Percentiles rank a stretch among this genome's conserved stretches.
Evolutionary conservation across 306 rosid genomes (phyloP).

Genomic region (Lagenaria siceraria): DNA sequence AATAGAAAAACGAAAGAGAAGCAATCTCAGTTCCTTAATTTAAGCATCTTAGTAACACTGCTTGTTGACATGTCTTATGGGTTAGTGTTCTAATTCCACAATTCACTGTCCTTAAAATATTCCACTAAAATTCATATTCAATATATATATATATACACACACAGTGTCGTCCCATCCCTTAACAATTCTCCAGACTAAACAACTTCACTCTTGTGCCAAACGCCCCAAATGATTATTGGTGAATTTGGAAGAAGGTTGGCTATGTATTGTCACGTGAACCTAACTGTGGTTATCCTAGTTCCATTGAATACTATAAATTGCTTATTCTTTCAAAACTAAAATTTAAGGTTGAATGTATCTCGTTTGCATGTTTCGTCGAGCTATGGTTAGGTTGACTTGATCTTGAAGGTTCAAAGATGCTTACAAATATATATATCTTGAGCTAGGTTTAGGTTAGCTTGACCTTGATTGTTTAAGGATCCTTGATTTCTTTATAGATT

Average conservation of each 20-base stretch:
- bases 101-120: neutral
- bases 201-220: too few species aligned
- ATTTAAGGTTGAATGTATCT: neutral
- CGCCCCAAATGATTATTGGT: too few species aligned
- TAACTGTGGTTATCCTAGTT: neutral
- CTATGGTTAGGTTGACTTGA: too few species aligned
- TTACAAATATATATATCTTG: too few species aligned
- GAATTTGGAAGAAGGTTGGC: too few species aligned
- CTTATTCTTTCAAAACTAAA: neutral
- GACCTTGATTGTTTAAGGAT: too few species aligned
- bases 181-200: too few species aligned
- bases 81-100: neutral
- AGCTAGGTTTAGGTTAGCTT: neutral
- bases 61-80: neutral
- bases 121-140: neutral
- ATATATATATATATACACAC: too few species aligned
- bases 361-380: neutral
- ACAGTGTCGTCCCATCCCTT: neutral
- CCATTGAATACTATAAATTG: neutral
- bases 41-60: neutral
- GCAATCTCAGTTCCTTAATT: neutral
- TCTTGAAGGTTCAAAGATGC: too few species aligned
- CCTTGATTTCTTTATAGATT: neutral
- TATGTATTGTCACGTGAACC: too few species aligned
- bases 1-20: neutral